phyloP scores from a whole-genome alignment of 768 basidiomycete species.

The Cytidiella melzeri region DNA sequence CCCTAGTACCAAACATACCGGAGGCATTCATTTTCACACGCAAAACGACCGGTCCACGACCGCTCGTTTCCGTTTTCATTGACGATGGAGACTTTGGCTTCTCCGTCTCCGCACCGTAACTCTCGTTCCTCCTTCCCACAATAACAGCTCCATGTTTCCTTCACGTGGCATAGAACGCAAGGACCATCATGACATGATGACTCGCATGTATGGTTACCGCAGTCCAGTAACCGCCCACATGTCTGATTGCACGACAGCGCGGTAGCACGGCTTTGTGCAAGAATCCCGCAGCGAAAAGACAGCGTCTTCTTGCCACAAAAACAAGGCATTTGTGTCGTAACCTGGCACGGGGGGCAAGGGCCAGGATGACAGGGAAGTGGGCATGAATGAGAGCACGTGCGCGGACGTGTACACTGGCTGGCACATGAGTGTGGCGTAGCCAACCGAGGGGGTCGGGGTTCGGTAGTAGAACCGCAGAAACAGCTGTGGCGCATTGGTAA shows the following conservation, averaged over 20 bases:
- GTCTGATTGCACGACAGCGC: slow-evolving; percentile 32
- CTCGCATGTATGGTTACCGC: slow-evolving; percentile 68
- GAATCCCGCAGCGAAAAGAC: slow-evolving; percentile 51
- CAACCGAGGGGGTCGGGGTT: slow-evolving; percentile 65
- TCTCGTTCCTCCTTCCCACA: slow-evolving; percentile 65
- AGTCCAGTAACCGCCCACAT: slow-evolving; percentile 45
- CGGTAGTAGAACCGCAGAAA: slow-evolving; percentile 72
- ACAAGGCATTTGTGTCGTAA: slow-evolving; percentile 72
- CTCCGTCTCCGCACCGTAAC: slow-evolving; percentile 64
- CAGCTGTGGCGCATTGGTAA: slow-evolving; percentile 48
- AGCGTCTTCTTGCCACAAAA: slow-evolving; percentile 63
- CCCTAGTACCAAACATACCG: slow-evolving; percentile 32
- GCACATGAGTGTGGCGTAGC: slow-evolving; percentile 77
- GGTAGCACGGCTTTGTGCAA: slow-evolving; percentile 21
- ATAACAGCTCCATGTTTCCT: slow-evolving; percentile 60
- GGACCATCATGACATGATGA: slow-evolving; percentile 69
- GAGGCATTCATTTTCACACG: slow-evolving; percentile 56
- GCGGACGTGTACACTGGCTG: slow-evolving; percentile 55
- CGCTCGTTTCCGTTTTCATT: slow-evolving; percentile 31
- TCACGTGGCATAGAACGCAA: slow-evolving; percentile 59
- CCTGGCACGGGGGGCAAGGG: slow-evolving; percentile 90
- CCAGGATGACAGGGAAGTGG: slow-evolving; percentile 88
- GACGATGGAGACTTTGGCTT: slow-evolving; percentile 34
- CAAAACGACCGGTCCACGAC: slow-evolving; percentile 61
- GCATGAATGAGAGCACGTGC: slow-evolving; percentile 76